These are phyloP conservation scores for Paxillus ammoniavirescens DNA, from an alignment of 768 basidiomycete genomes.

Conservation along the genomic window DNA sequence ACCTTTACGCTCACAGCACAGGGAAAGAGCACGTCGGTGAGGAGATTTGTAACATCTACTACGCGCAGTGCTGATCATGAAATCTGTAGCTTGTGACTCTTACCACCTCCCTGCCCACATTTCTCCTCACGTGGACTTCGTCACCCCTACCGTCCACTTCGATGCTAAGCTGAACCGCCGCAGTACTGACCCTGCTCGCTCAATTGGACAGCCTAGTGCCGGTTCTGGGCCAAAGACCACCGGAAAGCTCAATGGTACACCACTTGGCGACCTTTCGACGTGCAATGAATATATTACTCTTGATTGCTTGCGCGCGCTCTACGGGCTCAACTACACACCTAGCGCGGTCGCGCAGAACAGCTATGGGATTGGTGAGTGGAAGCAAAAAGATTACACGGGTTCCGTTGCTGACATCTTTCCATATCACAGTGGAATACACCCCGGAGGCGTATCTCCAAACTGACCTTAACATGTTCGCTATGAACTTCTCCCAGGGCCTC, in stretches of 20 bases:
- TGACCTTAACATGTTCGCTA: conserved; percentile 31
- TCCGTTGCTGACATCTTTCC: not conserved
- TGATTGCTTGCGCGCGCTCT: conserved; percentile 30
- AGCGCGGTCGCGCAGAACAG: conserved; percentile 18
- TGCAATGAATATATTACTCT: conserved; percentile 31
- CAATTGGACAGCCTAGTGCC: conserved; percentile 16
- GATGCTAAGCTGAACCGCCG: conserved; percentile 22
- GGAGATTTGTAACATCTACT: conserved; percentile 8
- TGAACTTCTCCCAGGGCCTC: conserved; percentile 22
- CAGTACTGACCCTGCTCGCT: conserved; percentile 7
- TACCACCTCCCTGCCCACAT: conserved; percentile 34
- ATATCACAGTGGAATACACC: conserved; percentile 30
- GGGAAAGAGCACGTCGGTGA: conserved; percentile 28
- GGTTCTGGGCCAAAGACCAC: conserved; percentile 21
- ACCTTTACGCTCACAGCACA: conserved; percentile 28
- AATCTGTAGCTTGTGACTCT: conserved; percentile 27
- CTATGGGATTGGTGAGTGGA: conserved; percentile 28
- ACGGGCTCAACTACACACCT: conserved; percentile 17
- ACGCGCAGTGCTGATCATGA: not conserved
- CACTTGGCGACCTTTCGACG: conserved; percentile 10
- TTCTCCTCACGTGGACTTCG: conserved; percentile 32
- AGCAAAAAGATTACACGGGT: not conserved
- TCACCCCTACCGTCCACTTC: conserved; percentile 34
- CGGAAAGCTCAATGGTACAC: conserved; percentile 5
- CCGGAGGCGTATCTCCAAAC: conserved; percentile 30